Percentiles rank a stretch among this genome's conserved stretches.
Conservation (phyloP, 352 stramenopile species). For the Globisporangium viniferum region DNA sequence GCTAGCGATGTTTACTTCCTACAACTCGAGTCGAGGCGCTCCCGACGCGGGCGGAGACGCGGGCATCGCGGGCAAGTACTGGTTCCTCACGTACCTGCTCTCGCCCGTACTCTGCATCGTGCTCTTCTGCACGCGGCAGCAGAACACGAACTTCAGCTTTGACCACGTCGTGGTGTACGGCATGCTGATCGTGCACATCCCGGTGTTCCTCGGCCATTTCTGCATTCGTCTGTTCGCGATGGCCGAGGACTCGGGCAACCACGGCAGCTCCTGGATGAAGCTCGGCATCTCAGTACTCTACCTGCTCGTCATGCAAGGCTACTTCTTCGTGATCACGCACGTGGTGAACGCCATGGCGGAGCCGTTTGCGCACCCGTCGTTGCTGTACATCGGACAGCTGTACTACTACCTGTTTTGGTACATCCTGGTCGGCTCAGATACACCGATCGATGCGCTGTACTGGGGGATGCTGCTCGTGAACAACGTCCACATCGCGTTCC, state of each 20-base stretch:
- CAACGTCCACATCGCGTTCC: conserved; percentile 84
- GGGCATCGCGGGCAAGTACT: conserved; percentile 32
- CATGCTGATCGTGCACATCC: conserved; percentile 72
- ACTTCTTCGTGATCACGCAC: conserved; percentile 82
- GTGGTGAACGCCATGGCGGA: conserved; percentile 82
- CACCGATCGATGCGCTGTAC: conserved; percentile 77
- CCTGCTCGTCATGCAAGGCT: conserved; percentile 77
- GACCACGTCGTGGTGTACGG: conserved; percentile 74
- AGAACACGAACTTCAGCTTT: conserved; percentile 41
- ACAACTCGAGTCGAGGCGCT: conserved; percentile 35
- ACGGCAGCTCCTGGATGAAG: conserved; percentile 58
- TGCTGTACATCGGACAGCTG: conserved; percentile 82
- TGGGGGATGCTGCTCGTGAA: conserved; percentile 83
- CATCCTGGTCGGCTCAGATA: conserved; percentile 76
- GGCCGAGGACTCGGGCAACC: conserved; percentile 36
- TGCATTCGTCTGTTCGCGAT: conserved; percentile 74
- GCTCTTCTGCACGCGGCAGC: conserved; percentile 49
- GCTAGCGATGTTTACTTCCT: conserved; percentile 72
- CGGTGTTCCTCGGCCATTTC: conserved; percentile 78
- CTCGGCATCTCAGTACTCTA: conserved; percentile 74
- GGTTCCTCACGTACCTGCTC: conserved; percentile 62
- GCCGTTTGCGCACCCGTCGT: conserved; percentile 74
- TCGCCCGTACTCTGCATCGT: conserved; percentile 59
- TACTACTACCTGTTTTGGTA: conserved; percentile 91
- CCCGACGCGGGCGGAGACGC: conserved; percentile 5